Base-by-base conservation (phyloP, 2,329 filamentous ascomycete genomes). In the Xylariaceae sp. region DNA sequence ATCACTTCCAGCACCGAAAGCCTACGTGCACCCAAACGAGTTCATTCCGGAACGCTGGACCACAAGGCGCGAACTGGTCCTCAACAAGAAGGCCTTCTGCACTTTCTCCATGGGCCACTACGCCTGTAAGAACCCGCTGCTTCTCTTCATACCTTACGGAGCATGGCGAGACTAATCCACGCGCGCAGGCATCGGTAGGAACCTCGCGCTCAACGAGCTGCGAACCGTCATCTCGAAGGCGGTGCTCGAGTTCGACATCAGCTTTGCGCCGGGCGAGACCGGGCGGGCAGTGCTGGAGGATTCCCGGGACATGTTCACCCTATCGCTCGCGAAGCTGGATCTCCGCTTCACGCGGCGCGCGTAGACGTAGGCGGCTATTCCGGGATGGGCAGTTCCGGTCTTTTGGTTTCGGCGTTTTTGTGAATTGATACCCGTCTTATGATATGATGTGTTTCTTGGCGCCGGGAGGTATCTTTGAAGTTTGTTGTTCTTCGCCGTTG, bases 11-110 rank as follows among this genome's bases (percentile, higher is more conserved):
- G 59, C 54, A 19, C 50, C 55, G 16, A 51, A 55, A 52, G 55
- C 57, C 12, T 57, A 58, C n/a, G 48, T 52, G 13, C 16, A 21
- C 19, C 57, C n/a, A n/a, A n/a, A n/a, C n/a, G n/a, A n/a, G n/a
- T n/a, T 61, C 15, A 54, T 58, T 36, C 59, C 59, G 16, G 59
- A 61, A 49, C 59, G 57, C n/a, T 61, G 59, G 59, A 60, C 59
- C 4, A 56, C 50, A 7, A 26, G 46, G 18, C 54, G 55, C 13
- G 48, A 58, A 19, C 42, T 58, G 16, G 19, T 60, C 6, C 47
- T 49, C 16, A 58, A 61, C 34, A 54, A 51, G 29, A 54, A 47
- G 44, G 59, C 55, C 18, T 61, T 53, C 32, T 54, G 49, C 18
- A 53, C 57, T 13, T 61, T 61, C 46, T 59, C 55, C 5, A 32